Percentiles rank a stretch among this genome's conserved stretches.
phyloP scores from a whole-genome alignment of 331 rosid species.

The Quercus phellos region DNA sequence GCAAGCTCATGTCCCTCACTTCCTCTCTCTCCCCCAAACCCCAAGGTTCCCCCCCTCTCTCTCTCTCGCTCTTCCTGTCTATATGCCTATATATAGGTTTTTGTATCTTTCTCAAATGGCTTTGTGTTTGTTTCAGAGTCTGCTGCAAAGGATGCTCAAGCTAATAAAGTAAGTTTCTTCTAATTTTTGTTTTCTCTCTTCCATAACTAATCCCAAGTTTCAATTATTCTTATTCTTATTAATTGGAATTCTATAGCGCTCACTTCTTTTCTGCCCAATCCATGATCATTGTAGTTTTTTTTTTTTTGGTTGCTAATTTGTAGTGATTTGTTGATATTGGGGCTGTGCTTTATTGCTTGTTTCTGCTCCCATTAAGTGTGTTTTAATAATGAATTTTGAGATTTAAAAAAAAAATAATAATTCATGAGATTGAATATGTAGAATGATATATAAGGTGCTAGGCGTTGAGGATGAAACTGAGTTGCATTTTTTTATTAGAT shows the following conservation, averaged over 20 bases:
- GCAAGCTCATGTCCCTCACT: conserved; percentile 54
- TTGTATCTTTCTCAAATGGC: neutral
- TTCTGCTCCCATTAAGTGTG: no score
- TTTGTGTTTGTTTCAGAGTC: conserved; percentile 37
- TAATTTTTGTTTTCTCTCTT: neutral
- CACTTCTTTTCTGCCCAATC: neutral
- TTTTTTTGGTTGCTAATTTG: neutral
- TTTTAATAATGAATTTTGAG: no score
- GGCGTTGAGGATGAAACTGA: no score
- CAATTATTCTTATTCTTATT: neutral
- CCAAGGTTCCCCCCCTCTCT: conserved; percentile 31
- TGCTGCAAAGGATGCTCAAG: conserved; percentile 18
- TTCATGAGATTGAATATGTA: neutral
- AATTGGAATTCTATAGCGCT: neutral
- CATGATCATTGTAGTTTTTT: neutral
- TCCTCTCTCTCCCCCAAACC: conserved; percentile 26
- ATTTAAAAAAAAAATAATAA: neutral
- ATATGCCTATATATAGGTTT: neutral
- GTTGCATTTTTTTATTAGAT: neutral
- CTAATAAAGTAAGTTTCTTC: conserved; percentile 30
- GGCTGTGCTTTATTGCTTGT: no score
- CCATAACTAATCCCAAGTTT: neutral
- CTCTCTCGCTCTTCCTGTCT: neutral
- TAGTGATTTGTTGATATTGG: no score
- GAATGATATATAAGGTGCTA: neutral